Conservation (phyloP, 495 filamentous ascomycete genomes). For the Parmelia sp. region DNA sequence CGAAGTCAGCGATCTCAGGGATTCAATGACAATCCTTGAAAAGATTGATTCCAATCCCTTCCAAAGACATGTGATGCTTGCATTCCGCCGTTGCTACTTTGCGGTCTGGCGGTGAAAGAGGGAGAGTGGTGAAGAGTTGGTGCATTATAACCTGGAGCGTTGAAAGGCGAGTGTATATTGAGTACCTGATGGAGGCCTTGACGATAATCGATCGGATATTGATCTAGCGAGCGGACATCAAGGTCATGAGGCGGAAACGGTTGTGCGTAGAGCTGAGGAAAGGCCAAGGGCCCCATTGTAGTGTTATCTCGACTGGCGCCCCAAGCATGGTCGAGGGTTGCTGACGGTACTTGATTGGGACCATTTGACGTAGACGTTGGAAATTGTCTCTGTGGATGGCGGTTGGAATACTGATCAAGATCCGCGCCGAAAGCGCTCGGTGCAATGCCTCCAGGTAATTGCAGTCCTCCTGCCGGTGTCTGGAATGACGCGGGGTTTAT, state of each 20-base stretch:
- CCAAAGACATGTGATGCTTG: slow-evolving; percentile 37
- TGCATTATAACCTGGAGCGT: slow-evolving; percentile 15
- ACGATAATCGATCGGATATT: slow-evolving; percentile 25
- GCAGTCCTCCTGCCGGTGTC: slow-evolving; percentile 67
- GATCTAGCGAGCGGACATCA: slow-evolving; percentile 22
- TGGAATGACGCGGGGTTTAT: slow-evolving; percentile 97
- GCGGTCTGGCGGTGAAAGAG: slow-evolving; percentile 19
- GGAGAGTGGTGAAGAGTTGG: slow-evolving; percentile 22
- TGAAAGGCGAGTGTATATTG: slow-evolving; percentile 19
- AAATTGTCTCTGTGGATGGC: slow-evolving; percentile 39
- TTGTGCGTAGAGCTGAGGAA: slow-evolving; percentile 22
- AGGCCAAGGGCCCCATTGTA: slow-evolving; percentile 12
- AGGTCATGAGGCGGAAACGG: slow-evolving; percentile 18
- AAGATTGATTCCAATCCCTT: slow-evolving; percentile 41
- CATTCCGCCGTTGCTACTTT: slow-evolving; percentile 26
- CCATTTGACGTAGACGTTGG: slow-evolving; percentile 7
- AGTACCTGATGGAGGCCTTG: slow-evolving; percentile 22
- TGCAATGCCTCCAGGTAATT: slow-evolving; percentile 57
- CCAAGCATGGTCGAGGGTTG: slow-evolving; percentile 19
- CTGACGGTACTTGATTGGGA: slow-evolving; percentile 9
- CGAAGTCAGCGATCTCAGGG: slow-evolving; percentile 27
- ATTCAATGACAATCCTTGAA: slow-evolving; percentile 49
- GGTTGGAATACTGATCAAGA: slow-evolving; percentile 37
- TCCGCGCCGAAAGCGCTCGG: slow-evolving; percentile 51
- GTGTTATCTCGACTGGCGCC: slow-evolving; percentile 14